Evolutionary conservation across 2,329 filamentous ascomycete species (phyloP).

Genomic region (Penicillium polonicum): DNA sequence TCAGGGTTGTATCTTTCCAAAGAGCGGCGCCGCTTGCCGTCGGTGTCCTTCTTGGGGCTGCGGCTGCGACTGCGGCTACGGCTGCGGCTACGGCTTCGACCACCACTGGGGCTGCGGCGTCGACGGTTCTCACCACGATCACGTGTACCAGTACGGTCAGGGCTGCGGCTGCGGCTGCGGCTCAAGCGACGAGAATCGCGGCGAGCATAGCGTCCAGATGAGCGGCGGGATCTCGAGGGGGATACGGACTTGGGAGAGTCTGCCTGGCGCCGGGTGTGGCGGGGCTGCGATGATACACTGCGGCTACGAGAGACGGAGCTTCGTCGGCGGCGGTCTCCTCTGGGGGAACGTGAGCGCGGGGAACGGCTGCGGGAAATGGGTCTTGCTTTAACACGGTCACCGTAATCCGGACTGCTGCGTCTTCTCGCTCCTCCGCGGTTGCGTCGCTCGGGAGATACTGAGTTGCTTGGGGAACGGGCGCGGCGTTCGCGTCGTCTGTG

Average conservation of each 20-base stretch:
- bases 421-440: conserved; percentile 37
- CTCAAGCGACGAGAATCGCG: conserved; percentile 34
- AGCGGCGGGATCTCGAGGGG: conserved; percentile 39
- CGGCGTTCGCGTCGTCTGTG: conserved; percentile 31
- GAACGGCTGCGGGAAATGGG: conserved; percentile 50
- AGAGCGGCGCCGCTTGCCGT: conserved; percentile 44
- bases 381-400: conserved; percentile 52
- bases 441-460: conserved; percentile 42
- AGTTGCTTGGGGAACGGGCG: conserved; percentile 27
- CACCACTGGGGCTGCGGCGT: conserved; percentile 15
- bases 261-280: conserved; percentile 34
- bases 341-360: conserved; percentile 57
- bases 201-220: conserved; percentile 39
- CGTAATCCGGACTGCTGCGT: conserved; percentile 39
- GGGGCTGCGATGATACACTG: conserved; percentile 39
- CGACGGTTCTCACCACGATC: conserved; percentile 20
- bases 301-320: conserved; percentile 37
- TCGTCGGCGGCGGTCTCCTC: conserved; percentile 45
- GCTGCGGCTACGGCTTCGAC: conserved; percentile 35
- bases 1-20: conserved; percentile 47
- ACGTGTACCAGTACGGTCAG: conserved; percentile 39
- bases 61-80: conserved; percentile 33
- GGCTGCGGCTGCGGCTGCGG: conserved; percentile 29
- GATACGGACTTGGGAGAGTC: conserved; percentile 41
- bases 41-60: conserved; percentile 31